phyloP scores from a whole-genome alignment of 225 moss, liverwort and hornwort species.

The Lunularia cruciata region DNA sequence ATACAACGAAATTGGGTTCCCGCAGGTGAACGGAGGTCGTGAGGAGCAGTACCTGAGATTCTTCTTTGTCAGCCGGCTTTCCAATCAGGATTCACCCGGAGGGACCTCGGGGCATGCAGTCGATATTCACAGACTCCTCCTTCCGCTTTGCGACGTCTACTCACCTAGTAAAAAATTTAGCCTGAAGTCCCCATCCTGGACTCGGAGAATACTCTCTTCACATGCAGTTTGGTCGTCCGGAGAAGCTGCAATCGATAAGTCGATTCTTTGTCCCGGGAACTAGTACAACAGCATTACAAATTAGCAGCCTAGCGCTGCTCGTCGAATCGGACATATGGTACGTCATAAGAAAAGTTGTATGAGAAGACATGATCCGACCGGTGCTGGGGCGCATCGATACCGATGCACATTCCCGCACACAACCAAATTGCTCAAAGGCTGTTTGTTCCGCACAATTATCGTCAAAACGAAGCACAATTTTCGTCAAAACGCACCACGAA shows the following conservation, averaged over 20 bases:
- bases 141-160: constrained; percentile 10
- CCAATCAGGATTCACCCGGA: not conserved
- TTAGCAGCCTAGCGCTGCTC: constrained; percentile 28
- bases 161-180: constrained; percentile 13
- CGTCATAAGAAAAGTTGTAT: constrained; percentile 20
- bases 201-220: constrained; percentile 11
- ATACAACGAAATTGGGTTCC: too few species aligned
- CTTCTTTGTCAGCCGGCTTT: not conserved
- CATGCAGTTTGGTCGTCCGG: constrained; percentile 31
- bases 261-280: constrained; percentile 26
- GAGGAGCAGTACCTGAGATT: not conserved
- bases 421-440: constrained; percentile 13
- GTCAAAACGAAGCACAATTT: not conserved
- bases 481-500: too few species aligned
- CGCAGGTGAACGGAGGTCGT: too few species aligned
- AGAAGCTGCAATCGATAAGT: constrained; percentile 29
- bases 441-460: not conserved
- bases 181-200: constrained; percentile 25
- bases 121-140: not conserved
- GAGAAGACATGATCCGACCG: constrained; percentile 25
- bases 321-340: constrained; percentile 18
- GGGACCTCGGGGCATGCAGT: not conserved
- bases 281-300: constrained; percentile 26
- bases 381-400: constrained; percentile 21
- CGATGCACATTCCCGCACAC: constrained; percentile 30